Evolutionary conservation across 129 eudicot species (phyloP).

Genomic region (Flaveria sonorensis): DNA sequence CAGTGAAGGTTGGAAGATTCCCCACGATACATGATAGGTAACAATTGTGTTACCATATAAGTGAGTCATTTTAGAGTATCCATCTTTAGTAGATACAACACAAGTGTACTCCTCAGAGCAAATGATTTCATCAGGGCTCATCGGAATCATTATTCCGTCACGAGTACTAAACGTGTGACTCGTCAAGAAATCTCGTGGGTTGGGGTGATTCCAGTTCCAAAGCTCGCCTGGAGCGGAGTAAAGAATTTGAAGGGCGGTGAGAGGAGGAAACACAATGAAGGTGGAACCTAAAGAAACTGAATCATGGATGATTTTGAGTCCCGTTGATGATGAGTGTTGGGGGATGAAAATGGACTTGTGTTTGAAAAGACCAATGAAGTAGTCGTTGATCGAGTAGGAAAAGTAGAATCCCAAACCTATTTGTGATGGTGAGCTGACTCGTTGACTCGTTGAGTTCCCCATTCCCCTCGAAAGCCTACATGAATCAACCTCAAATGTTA

Average conservation of each 20-base stretch:
- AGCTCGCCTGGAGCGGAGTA: slow-evolving; percentile 34
- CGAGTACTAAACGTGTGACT: slow-evolving; percentile 8
- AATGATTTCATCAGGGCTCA: background rate
- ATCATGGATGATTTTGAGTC: slow-evolving; percentile 24
- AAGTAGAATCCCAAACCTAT: slow-evolving; percentile 28
- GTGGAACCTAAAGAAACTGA: slow-evolving; percentile 15
- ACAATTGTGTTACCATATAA: slow-evolving; percentile 15
- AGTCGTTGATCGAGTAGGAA: background rate
- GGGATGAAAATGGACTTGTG: slow-evolving; percentile 24
- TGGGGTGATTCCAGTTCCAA: slow-evolving; percentile 27
- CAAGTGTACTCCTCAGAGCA: slow-evolving; percentile 30
- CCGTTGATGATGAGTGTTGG: background rate
- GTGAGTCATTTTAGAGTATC: slow-evolving; percentile 3
- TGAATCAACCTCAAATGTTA: background rate
- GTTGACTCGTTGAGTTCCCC: slow-evolving; percentile 26
- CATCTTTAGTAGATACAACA: slow-evolving; percentile 24
- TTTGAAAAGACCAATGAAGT: background rate
- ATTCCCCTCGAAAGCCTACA: slow-evolving; percentile 12
- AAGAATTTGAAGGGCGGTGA: slow-evolving; percentile 27
- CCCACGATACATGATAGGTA: background rate
- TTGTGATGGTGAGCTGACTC: slow-evolving; percentile 17
- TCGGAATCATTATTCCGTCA: background rate
- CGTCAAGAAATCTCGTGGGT: background rate
- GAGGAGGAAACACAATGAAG: slow-evolving; percentile 26
- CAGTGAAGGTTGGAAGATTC: background rate